Conservation (phyloP, 2,329 filamentous ascomycete species). For the Xylaria sp. region DNA sequence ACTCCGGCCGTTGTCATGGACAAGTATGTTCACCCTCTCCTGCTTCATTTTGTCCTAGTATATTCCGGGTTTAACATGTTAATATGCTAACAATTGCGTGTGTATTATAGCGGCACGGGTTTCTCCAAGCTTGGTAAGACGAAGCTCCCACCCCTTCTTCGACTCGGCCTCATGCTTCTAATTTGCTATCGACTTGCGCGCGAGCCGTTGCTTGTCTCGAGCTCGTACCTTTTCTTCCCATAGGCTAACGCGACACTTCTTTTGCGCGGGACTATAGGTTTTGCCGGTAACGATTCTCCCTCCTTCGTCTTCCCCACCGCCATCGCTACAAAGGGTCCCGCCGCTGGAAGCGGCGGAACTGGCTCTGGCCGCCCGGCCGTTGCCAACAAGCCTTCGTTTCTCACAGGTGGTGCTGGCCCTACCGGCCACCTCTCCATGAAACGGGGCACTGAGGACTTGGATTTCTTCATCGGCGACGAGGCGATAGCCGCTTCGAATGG, state of each 20-base stretch:
- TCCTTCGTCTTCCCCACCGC: slow-evolving; percentile 99
- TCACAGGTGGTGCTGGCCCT: slow-evolving; percentile 87
- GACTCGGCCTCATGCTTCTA: not conserved
- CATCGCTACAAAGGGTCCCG: slow-evolving; percentile 89
- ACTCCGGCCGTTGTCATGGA: slow-evolving; percentile 99
- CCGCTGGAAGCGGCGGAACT: slow-evolving; percentile 72
- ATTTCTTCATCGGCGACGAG: slow-evolving; percentile 99
- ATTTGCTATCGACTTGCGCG: not conserved
- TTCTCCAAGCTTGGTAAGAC: slow-evolving; percentile 95
- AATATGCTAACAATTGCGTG: slow-evolving; percentile 48
- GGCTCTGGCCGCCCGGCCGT: slow-evolving; percentile 89
- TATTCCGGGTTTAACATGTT: slow-evolving; percentile 23
- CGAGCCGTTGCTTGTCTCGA: not conserved
- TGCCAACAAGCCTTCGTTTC: slow-evolving; percentile 92
- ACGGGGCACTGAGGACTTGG: slow-evolving; percentile 94
- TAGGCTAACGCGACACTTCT: slow-evolving; percentile 34
- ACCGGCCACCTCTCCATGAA: slow-evolving; percentile 85
- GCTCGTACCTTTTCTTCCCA: not conserved
- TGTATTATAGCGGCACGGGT: slow-evolving; percentile 82
- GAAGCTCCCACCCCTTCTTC: slow-evolving; percentile 2
- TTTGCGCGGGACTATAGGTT: slow-evolving; percentile 63
- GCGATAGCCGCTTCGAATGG: slow-evolving; percentile 83
- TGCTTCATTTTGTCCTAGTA: slow-evolving; percentile 35
- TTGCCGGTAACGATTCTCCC: slow-evolving; percentile 98
- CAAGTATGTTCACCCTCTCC: slow-evolving; percentile 77